Evolutionary conservation across 164 flowering plant genomes (phyloP).

Genomic region (Paratinospora sagittata): DNA sequence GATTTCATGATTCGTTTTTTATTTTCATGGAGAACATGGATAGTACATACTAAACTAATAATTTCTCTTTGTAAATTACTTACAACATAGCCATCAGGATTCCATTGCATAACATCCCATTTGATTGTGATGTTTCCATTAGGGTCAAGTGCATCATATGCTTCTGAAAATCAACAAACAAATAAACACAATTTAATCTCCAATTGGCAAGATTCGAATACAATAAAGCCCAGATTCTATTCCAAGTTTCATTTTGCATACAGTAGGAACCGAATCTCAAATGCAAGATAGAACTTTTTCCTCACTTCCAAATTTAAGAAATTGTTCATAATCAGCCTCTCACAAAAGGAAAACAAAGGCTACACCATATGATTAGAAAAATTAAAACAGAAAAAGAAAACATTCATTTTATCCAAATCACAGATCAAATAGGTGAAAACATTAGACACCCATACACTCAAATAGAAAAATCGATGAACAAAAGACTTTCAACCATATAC

Average conservation of each 20-base stretch:
- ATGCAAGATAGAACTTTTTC: background rate
- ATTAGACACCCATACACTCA: too few species aligned
- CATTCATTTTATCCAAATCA: background rate
- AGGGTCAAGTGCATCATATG: slow-evolving; percentile 72
- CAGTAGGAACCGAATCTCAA: background rate
- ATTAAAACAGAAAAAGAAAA: background rate
- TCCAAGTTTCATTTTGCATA: background rate
- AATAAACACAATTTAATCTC: background rate
- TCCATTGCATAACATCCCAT: slow-evolving; percentile 72
- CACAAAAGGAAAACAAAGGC: background rate
- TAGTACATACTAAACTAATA: background rate
- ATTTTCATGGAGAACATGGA: too few species aligned
- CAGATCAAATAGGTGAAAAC: background rate
- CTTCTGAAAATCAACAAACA: slow-evolving; percentile 35
- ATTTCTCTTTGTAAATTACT: slow-evolving; percentile 19
- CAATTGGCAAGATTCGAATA: background rate
- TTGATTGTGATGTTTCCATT: slow-evolving; percentile 72
- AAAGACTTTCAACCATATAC: too few species aligned
- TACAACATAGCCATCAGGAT: slow-evolving; percentile 82
- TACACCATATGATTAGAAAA: background rate
- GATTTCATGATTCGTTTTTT: too few species aligned
- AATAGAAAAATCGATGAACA: too few species aligned
- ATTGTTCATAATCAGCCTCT: background rate
- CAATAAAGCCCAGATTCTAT: background rate
- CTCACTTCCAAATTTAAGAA: background rate